Percentiles rank a stretch among this genome's conserved stretches.
These are phyloP conservation scores for Podila horticola DNA, from an alignment of 192 early-diverging fungal genomes.

Conservation along the genomic window DNA sequence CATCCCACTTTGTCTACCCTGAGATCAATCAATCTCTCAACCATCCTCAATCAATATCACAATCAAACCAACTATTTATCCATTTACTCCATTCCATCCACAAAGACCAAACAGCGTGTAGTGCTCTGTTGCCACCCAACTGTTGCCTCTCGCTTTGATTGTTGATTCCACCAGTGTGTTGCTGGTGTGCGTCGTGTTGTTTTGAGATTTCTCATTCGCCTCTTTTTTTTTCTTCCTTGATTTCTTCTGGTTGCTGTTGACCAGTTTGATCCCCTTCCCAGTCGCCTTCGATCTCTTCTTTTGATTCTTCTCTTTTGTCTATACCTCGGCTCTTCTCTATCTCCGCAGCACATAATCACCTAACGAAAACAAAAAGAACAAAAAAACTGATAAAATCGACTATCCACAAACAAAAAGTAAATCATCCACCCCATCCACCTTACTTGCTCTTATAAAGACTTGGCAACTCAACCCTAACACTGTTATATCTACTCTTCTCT, in stretches of 20 bases:
- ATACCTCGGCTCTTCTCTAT: background rate
- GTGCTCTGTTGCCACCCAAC: too few species aligned
- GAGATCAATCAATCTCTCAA: background rate
- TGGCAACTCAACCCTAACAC: too few species aligned
- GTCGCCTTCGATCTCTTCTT: conserved; percentile 13
- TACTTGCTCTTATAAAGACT: background rate
- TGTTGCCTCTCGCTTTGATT: too few species aligned
- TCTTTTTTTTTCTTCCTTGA: conserved; percentile 17
- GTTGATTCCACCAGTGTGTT: conserved; percentile 7
- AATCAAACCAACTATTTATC: background rate
- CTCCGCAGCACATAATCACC: background rate
- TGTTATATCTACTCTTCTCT: background rate
- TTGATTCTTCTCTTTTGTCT: background rate
- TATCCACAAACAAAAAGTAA: conserved; percentile 5
- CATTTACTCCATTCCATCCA: background rate
- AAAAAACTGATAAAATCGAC: conserved; percentile 4
- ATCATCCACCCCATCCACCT: background rate
- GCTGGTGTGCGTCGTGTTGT: background rate
- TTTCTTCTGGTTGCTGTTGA: conserved; percentile 52
- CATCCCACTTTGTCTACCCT: background rate
- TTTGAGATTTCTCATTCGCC: conserved; percentile 2
- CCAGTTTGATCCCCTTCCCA: conserved; percentile 17
- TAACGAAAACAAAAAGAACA: conserved; percentile 9
- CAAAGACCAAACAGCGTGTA: too few species aligned
- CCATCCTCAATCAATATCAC: background rate